Percentiles rank a stretch among this genome's conserved stretches.
These are phyloP conservation scores for Teunomyces tritomae DNA, from an alignment of 805 yeast species.

Conservation along the genomic window DNA sequence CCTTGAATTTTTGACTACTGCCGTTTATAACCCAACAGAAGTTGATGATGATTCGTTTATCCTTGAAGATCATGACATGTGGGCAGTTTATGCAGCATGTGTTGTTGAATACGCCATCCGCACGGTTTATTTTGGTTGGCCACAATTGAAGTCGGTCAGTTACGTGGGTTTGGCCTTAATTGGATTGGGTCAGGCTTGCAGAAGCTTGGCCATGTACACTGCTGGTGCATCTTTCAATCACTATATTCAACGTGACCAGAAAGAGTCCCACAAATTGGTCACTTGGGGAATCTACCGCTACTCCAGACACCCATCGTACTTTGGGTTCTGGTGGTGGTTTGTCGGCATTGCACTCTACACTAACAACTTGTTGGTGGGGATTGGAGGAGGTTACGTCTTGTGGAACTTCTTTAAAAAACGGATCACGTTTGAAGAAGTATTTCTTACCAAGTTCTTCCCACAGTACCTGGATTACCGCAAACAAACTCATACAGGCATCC, in stretches of 20 bases:
- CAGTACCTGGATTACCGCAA: slow-evolving; percentile 53
- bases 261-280: slow-evolving; percentile 58
- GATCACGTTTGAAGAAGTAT: slow-evolving; percentile 69
- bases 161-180: slow-evolving; percentile 48
- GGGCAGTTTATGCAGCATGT: slow-evolving; percentile 14
- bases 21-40: slow-evolving; percentile 63
- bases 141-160: slow-evolving; percentile 14
- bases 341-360: slow-evolving; percentile 76
- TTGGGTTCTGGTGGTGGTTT: slow-evolving; percentile 94
- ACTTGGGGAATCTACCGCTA: slow-evolving; percentile 68
- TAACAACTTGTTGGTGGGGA: slow-evolving; percentile 59
- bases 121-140: slow-evolving; percentile 3
- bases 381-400: slow-evolving; percentile 55
- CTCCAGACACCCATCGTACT: slow-evolving; percentile 85
- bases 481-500: slow-evolving; percentile 58
- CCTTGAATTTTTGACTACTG: slow-evolving; percentile 79
- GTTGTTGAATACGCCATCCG: slow-evolving; percentile 11
- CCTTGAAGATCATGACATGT: slow-evolving; percentile 20
- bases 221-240: slow-evolving; percentile 89
- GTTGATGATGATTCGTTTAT: slow-evolving; percentile 58
- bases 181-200: slow-evolving; percentile 59
- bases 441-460: slow-evolving; percentile 68
- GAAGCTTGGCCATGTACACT: slow-evolving; percentile 81
- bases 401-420: slow-evolving; percentile 68
- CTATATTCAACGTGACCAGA: slow-evolving; percentile 54